Evolutionary conservation across 345 rosid genomes (phyloP).

Genomic region (Physaria fendleri): DNA sequence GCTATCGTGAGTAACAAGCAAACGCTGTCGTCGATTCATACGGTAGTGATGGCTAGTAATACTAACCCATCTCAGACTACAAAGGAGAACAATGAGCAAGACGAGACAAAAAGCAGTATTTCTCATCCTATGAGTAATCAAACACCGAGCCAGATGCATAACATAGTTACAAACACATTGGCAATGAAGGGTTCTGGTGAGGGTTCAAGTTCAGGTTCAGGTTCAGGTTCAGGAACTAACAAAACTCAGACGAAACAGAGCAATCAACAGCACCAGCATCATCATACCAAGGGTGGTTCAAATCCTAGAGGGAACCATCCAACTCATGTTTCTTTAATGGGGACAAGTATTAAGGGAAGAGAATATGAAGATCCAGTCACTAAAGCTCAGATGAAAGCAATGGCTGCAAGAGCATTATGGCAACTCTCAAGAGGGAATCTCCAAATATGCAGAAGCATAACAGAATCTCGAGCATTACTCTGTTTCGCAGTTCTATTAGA

Average conservation of each 20-base stretch:
- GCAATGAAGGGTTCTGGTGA: constrained; percentile 26
- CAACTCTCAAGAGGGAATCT: constrained; percentile 57
- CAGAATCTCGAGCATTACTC: constrained; percentile 63
- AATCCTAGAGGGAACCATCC: constrained; percentile 28
- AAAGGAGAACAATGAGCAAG: constrained; percentile 3
- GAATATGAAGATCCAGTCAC: constrained; percentile 50
- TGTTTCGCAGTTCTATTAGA: constrained; percentile 65
- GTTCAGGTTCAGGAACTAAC: constrained; percentile 4
- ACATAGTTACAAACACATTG: constrained; percentile 37
- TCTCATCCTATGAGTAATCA: constrained; percentile 43
- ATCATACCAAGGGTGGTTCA: constrained; percentile 19
- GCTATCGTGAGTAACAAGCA: constrained; percentile 46
- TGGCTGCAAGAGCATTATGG: constrained; percentile 79
- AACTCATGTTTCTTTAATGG: constrained; percentile 39
- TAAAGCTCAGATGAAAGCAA: constrained; percentile 69
- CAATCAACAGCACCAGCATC: constrained; percentile 19
- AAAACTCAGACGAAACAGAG: constrained; percentile 18
- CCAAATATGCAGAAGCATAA: constrained; percentile 48
- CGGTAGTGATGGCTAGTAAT: constrained; percentile 45
- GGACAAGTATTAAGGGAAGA: constrained; percentile 57
- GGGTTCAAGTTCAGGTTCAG: neutral
- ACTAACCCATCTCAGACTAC: neutral
- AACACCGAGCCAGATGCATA: constrained; percentile 42
- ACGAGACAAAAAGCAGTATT: constrained; percentile 19
- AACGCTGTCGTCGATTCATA: constrained; percentile 39